phyloP scores from a whole-genome alignment of 1,284 basidiomycete species.

The Phellinidium pouzarii region DNA sequence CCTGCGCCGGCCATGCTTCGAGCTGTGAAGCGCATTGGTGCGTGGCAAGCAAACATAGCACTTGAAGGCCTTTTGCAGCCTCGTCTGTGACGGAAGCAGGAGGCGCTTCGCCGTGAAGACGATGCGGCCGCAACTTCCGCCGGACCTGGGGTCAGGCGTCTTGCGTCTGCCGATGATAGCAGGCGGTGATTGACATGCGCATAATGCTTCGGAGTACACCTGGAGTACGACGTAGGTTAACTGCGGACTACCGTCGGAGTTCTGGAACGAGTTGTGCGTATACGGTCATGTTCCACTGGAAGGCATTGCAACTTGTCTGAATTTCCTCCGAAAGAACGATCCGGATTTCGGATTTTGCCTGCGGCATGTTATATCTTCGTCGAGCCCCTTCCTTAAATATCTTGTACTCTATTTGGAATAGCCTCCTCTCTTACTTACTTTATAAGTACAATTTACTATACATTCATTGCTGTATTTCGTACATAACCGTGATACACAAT shows the following conservation, averaged over 20 bases:
- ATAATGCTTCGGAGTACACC: neutral
- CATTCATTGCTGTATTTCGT: too few relatives aligned
- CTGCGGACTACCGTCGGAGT: neutral
- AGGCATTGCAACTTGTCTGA: neutral
- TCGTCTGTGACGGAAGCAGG: conserved; percentile 9
- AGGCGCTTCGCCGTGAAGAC: neutral
- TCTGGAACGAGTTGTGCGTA: neutral
- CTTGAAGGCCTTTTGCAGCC: conserved; percentile 52
- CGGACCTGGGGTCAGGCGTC: neutral
- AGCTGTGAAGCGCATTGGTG: conserved; percentile 55
- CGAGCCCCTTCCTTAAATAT: neutral
- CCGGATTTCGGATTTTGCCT: neutral
- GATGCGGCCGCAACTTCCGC: neutral
- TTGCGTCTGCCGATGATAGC: neutral
- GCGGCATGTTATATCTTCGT: neutral
- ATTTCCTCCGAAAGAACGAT: neutral
- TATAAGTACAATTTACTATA: neutral
- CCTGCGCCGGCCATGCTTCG: conserved; percentile 63
- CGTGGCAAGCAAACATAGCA: conserved; percentile 76
- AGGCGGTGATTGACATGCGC: neutral
- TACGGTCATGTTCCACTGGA: neutral
- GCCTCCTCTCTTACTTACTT: neutral
- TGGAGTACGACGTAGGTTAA: neutral
- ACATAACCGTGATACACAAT: too few relatives aligned
- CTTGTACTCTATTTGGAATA: neutral